phyloP scores from a whole-genome alignment of 352 stramenopile species.

The Phytophthora melonis region DNA sequence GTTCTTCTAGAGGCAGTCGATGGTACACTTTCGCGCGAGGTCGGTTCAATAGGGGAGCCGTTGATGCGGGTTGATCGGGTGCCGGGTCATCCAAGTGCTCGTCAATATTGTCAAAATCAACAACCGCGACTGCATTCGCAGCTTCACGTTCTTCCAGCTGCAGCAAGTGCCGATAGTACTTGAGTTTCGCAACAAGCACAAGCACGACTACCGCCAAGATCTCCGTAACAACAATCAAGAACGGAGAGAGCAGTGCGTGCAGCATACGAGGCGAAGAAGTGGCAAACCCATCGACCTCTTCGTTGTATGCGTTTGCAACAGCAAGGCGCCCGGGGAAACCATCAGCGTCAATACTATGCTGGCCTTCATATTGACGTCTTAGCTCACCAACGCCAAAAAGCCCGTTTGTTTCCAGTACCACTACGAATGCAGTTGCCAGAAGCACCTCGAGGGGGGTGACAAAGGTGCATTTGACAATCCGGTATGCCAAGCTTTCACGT shows the following conservation, averaged over 20 bases:
- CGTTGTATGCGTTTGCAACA: constrained; percentile 60
- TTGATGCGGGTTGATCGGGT: constrained; percentile 15
- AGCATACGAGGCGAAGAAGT: constrained; percentile 42
- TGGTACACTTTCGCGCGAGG: constrained; percentile 38
- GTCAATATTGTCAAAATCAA: constrained; percentile 32
- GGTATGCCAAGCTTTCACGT: constrained; percentile 54
- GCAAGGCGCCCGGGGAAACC: constrained; percentile 44
- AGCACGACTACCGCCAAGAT: constrained; percentile 33
- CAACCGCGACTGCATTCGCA: constrained; percentile 17
- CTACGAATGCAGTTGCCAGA: constrained; percentile 34
- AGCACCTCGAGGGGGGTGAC: constrained; percentile 53
- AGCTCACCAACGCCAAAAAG: constrained; percentile 39
- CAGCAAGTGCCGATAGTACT: constrained; percentile 20
- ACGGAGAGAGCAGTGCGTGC: constrained; percentile 40
- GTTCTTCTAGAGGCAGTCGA: constrained; percentile 59
- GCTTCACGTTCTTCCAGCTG: constrained; percentile 9
- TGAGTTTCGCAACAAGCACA: constrained; percentile 28
- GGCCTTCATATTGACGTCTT: constrained; percentile 51
- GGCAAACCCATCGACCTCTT: constrained; percentile 55
- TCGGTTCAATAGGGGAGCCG: constrained; percentile 21
- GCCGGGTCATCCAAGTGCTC: constrained; percentile 10
- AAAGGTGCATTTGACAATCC: constrained; percentile 47
- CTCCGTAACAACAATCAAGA: constrained; percentile 46
- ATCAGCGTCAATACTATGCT: constrained; percentile 43
- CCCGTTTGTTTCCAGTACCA: constrained; percentile 29